These are phyloP conservation scores for Rhynchosporium secalis DNA, from an alignment of 2,329 filamentous ascomycete species.

Conservation along the genomic window DNA sequence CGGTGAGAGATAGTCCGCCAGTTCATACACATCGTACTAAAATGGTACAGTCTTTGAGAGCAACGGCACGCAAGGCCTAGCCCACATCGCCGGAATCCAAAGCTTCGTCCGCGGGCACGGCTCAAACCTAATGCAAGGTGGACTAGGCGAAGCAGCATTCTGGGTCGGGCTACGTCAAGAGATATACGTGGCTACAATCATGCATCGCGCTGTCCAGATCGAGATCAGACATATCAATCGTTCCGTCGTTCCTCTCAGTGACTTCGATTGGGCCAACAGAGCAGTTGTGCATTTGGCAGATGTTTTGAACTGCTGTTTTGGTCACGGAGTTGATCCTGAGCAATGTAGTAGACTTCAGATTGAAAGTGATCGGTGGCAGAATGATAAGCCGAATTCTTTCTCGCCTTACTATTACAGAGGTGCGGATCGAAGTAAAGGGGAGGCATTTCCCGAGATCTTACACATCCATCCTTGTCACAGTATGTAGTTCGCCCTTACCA, in stretches of 20 bases:
- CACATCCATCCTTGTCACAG: constrained; percentile 57
- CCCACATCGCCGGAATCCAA: constrained; percentile 36
- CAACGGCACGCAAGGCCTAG: constrained; percentile 24
- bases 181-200: constrained; percentile 55
- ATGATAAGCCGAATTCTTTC: constrained; percentile 51
- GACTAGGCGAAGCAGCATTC: constrained; percentile 50
- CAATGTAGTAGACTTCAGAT: constrained; percentile 49
- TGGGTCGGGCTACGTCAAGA: constrained; percentile 60
- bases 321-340: constrained; percentile 40
- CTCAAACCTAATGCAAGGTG: constrained; percentile 39
- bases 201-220: constrained; percentile 46
- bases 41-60: constrained; percentile 19
- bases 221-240: constrained; percentile 53
- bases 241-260: constrained; percentile 49
- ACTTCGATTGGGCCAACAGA: constrained; percentile 60
- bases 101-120: constrained; percentile 41
- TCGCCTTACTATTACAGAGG: constrained; percentile 53
- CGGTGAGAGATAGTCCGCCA: constrained; percentile 12
- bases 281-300: constrained; percentile 64
- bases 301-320: constrained; percentile 63
- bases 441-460: constrained; percentile 58
- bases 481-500: constrained; percentile 28
- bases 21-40: background rate
- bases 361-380: constrained; percentile 50
- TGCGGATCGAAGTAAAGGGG: constrained; percentile 34